A percentile compares a stretch with the other conserved stretches of the same genome.
Evolutionary conservation across 1,284 basidiomycete genomes (phyloP).

Genomic region (Sanghuangporus baumii): DNA sequence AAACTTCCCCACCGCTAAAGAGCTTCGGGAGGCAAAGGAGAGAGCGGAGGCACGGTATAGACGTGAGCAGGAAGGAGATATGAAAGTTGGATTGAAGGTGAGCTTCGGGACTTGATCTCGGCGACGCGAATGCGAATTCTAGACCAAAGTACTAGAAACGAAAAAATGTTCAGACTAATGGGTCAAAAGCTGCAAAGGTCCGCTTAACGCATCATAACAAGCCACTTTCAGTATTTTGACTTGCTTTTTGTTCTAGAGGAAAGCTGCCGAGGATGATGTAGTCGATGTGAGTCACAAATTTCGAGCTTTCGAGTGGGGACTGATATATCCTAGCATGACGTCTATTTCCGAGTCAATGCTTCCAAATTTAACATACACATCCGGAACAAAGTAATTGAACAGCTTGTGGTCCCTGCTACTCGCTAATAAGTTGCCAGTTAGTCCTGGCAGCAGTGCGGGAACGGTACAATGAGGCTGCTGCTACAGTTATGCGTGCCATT

Average conservation of each 20-base stretch:
- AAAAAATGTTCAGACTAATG: conserved; percentile 45
- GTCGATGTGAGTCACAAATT: conserved; percentile 52
- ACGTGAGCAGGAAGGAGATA: conserved; percentile 66
- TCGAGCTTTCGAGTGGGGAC: background rate
- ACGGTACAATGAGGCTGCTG: conserved; percentile 73
- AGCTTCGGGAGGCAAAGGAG: conserved; percentile 64
- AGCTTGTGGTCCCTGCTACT: background rate
- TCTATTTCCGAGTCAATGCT: conserved; percentile 83
- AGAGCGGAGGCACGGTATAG: conserved; percentile 54
- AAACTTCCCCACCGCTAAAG: conserved; percentile 71
- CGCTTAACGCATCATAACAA: conserved; percentile 5
- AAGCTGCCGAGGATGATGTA: conserved; percentile 48
- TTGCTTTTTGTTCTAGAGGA: conserved; percentile 38
- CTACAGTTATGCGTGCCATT: conserved; percentile 63
- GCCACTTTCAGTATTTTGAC: background rate
- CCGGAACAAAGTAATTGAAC: conserved; percentile 67
- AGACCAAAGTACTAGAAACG: conserved; percentile 44
- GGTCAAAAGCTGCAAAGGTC: conserved; percentile 48
- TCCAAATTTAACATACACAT: conserved; percentile 87
- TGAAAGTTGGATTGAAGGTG: conserved; percentile 61
- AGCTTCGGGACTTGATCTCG: conserved; percentile 23
- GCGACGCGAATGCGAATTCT: conserved; percentile 2
- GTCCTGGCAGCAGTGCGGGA: conserved; percentile 71
- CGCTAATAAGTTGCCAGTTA: conserved; percentile 41
- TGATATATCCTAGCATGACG: conserved; percentile 46